Conservation (phyloP, 1,139 yeast species). For the Taphrina communis region DNA sequence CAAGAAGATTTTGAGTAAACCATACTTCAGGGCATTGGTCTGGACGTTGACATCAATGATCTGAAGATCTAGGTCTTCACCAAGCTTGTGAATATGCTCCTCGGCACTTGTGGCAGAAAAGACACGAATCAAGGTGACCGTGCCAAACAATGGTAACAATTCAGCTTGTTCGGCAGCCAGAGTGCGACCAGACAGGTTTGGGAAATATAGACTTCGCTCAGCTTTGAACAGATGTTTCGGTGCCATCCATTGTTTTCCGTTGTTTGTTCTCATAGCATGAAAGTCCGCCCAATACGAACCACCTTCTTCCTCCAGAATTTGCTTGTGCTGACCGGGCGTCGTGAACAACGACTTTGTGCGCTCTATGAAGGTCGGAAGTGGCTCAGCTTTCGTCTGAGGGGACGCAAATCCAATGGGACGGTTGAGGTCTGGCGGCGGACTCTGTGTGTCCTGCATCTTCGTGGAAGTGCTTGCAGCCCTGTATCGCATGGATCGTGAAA, state of each 20-base stretch:
- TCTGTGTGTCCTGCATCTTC: neutral
- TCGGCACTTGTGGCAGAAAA: slow-evolving; percentile 42
- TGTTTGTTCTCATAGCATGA: slow-evolving; percentile 41
- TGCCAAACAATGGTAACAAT: slow-evolving; percentile 57
- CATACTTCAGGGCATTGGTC: slow-evolving; percentile 70
- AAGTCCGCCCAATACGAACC: slow-evolving; percentile 43
- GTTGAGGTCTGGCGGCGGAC: slow-evolving; percentile 30
- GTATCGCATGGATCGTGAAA: neutral
- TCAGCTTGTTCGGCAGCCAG: slow-evolving; percentile 56
- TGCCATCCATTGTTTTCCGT: slow-evolving; percentile 44
- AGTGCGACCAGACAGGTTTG: slow-evolving; percentile 73
- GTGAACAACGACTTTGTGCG: slow-evolving; percentile 32
- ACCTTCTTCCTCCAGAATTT: slow-evolving; percentile 37
- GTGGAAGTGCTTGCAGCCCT: slow-evolving; percentile 17
- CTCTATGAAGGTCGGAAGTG: slow-evolving; percentile 22
- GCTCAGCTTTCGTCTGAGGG: slow-evolving; percentile 17
- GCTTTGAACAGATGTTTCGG: slow-evolving; percentile 37
- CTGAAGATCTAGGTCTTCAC: slow-evolving; percentile 41
- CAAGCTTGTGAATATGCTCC: slow-evolving; percentile 35
- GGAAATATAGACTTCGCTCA: slow-evolving; percentile 72
- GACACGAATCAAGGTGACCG: slow-evolving; percentile 62
- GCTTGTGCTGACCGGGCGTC: slow-evolving; percentile 35
- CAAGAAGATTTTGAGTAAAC: slow-evolving; percentile 60
- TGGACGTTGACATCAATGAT: slow-evolving; percentile 76
- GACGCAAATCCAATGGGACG: slow-evolving; percentile 36